phyloP scores from a whole-genome alignment of 352 stramenopile species.

The Elongisporangium senticosum region DNA sequence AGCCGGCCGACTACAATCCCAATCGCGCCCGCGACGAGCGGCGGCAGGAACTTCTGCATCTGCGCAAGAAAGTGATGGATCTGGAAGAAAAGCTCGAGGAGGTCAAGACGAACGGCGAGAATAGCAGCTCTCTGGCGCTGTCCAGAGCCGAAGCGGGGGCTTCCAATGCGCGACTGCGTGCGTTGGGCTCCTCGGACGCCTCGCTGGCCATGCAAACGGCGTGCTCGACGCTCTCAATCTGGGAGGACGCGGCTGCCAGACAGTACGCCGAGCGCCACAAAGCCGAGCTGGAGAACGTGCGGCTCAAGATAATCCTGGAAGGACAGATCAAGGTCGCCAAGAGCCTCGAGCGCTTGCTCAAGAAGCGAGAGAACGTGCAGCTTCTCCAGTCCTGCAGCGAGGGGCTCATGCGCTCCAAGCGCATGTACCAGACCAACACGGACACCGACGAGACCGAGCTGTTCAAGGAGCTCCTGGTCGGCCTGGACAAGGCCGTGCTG shows the following conservation, averaged over 20 bases:
- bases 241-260: conserved; percentile 11
- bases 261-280: conserved; percentile 28
- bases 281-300: conserved; percentile 47
- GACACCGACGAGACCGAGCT: conserved; percentile 21
- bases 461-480: conserved; percentile 29
- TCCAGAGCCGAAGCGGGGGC: not conserved
- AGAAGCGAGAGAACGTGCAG: conserved; percentile 24
- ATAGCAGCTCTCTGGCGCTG: not conserved
- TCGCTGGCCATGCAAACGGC: not conserved
- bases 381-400: conserved; percentile 25
- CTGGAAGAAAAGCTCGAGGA: conserved; percentile 11
- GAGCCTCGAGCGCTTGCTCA: conserved; percentile 37
- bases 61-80: conserved; percentile 10
- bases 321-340: conserved; percentile 59
- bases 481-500: conserved; percentile 26
- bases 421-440: conserved; percentile 16
- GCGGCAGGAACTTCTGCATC: conserved; percentile 12
- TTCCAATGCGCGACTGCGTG: not conserved
- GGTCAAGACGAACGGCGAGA: not conserved
- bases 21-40: conserved; percentile 19
- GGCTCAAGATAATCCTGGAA: conserved; percentile 44
- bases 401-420: conserved; percentile 13
- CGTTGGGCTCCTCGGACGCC: not conserved
- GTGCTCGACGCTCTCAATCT: conserved; percentile 1
- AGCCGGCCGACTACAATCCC: conserved; percentile 12